Evolutionary conservation across 2,329 filamentous ascomycete species (phyloP).

Genomic region (Arachnomyces sp.): DNA sequence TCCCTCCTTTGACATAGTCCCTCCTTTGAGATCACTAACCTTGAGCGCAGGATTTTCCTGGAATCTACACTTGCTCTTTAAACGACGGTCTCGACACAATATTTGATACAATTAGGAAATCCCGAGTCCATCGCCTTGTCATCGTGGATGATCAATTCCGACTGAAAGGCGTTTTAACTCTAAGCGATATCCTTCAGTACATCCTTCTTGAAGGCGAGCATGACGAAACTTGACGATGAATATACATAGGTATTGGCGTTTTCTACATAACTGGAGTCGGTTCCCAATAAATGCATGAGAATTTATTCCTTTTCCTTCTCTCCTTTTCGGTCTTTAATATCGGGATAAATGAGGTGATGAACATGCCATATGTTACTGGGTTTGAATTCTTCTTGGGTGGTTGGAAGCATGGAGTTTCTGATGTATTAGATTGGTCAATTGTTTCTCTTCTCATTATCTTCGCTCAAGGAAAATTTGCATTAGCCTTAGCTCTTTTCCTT

Average conservation of each 20-base stretch:
- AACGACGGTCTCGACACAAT: constrained; percentile 90
- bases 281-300: constrained; percentile 13
- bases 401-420: constrained; percentile 2
- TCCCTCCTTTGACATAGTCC: not conserved
- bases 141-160: constrained; percentile 85
- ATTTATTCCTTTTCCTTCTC: constrained; percentile 7
- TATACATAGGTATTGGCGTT: constrained; percentile 8
- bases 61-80: constrained; percentile 91
- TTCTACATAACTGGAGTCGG: constrained; percentile 10
- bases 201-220: constrained; percentile 74
- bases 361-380: constrained; percentile 8
- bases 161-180: constrained; percentile 79
- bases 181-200: constrained; percentile 95
- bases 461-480: no score
- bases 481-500: no score
- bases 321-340: constrained; percentile 2
- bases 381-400: constrained; percentile 5
- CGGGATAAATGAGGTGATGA: not conserved
- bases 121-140: constrained; percentile 83
- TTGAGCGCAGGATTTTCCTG: constrained; percentile 64
- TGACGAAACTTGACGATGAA: constrained; percentile 35
- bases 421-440: not conserved
- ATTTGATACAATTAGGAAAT: constrained; percentile 93
- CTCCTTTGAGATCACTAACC: constrained; percentile 5
- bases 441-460: constrained; percentile 2